Evolutionary conservation across 495 filamentous ascomycete genomes (phyloP).

Genomic region (Tuber melanosporum): DNA sequence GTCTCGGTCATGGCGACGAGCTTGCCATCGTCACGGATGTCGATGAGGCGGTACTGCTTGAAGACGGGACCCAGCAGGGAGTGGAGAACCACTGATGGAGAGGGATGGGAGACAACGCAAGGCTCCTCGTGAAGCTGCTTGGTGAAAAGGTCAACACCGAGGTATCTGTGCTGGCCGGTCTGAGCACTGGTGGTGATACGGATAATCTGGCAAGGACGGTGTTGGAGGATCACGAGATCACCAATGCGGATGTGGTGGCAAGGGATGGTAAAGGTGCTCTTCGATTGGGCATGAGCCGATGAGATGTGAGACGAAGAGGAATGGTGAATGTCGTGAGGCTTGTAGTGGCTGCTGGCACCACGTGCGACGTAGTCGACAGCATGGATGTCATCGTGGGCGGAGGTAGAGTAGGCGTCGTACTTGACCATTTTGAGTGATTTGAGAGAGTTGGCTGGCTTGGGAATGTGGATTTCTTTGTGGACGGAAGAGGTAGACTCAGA

Average conservation of each 20-base stretch:
- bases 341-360: constrained; percentile 6
- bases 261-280: constrained; percentile 83
- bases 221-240: constrained; percentile 97
- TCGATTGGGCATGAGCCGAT: constrained; percentile 52
- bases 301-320: constrained; percentile 41
- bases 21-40: constrained; percentile 81
- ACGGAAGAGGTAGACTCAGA: constrained; percentile 24
- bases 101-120: constrained; percentile 92
- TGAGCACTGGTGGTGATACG: constrained; percentile 96
- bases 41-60: constrained; percentile 99
- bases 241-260: constrained; percentile 99
- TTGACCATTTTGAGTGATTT: constrained; percentile 41
- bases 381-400: constrained; percentile 21
- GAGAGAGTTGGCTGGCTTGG: background rate
- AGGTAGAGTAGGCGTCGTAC: constrained; percentile 33
- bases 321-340: constrained; percentile 17
- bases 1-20: constrained; percentile 77
- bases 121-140: constrained; percentile 99
- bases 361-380: constrained; percentile 3
- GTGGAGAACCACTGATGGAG: constrained; percentile 93
- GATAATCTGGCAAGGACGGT: constrained; percentile 99
- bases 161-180: constrained; percentile 98
- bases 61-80: constrained; percentile 99
- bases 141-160: constrained; percentile 99
- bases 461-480: background rate